Conservation (phyloP, 768 basidiomycete genomes). For the Cubamyces sp. region DNA sequence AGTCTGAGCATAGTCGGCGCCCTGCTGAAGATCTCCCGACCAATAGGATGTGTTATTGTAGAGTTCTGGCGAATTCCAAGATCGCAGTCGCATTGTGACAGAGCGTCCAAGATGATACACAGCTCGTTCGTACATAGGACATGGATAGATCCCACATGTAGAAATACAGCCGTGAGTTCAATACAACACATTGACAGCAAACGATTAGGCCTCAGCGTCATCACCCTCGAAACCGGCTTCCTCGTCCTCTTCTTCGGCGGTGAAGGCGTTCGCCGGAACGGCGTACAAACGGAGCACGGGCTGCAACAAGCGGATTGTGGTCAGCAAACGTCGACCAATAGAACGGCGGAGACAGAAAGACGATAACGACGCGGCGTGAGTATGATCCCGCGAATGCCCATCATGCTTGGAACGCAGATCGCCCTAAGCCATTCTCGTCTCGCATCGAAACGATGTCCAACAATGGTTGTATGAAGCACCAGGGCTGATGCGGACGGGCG, state of each 20-base stretch:
- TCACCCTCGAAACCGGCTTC: conserved; percentile 47
- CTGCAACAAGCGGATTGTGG: conserved; percentile 45
- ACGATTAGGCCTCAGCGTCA: conserved; percentile 38
- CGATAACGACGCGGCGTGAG: conserved; percentile 2
- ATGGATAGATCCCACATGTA: conserved; percentile 13
- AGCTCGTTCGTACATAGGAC: conserved; percentile 5
- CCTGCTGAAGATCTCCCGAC: background rate
- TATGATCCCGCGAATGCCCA: conserved; percentile 11
- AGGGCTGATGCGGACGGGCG: conserved; percentile 16
- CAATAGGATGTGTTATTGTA: background rate
- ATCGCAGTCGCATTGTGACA: background rate
- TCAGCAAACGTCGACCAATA: conserved; percentile 10
- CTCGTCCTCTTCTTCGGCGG: conserved; percentile 75
- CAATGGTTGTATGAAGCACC: conserved; percentile 12
- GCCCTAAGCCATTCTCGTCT: conserved; percentile 1
- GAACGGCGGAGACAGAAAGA: conserved; percentile 23
- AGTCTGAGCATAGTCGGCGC: background rate
- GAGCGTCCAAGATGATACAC: conserved; percentile 2
- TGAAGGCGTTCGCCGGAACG: conserved; percentile 88
- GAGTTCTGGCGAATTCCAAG: background rate
- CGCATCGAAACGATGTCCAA: conserved; percentile 6
- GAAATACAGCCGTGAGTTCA: conserved; percentile 16
- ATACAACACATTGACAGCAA: conserved; percentile 1
- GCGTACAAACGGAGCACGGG: conserved; percentile 92
- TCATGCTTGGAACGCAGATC: conserved; percentile 13